Conservation (phyloP, 2,329 filamentous ascomycete genomes). For the Fusarium liriodendri region DNA sequence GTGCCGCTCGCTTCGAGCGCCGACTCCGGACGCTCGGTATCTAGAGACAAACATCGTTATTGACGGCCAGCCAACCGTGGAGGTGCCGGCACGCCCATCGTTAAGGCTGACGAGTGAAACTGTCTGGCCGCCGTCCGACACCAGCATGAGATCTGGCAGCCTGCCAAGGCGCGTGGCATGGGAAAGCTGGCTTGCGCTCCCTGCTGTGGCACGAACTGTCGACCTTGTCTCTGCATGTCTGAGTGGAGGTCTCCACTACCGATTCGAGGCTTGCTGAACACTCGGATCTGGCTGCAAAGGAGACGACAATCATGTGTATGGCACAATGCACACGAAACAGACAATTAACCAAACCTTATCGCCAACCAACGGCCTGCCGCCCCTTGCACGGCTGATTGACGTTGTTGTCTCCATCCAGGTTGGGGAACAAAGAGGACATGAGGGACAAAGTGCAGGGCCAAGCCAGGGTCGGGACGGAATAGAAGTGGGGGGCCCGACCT, state of each 20-base stretch:
- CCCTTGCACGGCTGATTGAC: neutral
- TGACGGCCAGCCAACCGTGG: neutral
- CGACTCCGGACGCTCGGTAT: neutral
- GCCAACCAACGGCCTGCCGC: neutral
- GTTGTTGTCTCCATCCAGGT: neutral
- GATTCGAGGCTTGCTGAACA: conserved; percentile 1
- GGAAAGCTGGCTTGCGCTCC: conserved; percentile 18
- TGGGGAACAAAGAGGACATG: neutral
- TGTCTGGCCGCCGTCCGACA: conserved; percentile 6
- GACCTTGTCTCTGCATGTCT: conserved; percentile 23
- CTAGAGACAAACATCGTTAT: neutral
- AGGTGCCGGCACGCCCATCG: neutral
- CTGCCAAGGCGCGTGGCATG: conserved; percentile 21
- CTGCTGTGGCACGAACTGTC: conserved; percentile 28
- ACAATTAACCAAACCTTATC: neutral
- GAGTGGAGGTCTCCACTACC: conserved; percentile 9
- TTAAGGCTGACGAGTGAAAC: conserved; percentile 33
- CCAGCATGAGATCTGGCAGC: conserved; percentile 30
- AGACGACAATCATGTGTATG: neutral
- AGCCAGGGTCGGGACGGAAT: conserved; percentile 10
- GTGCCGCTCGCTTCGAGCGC: neutral
- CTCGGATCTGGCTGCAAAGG: neutral
- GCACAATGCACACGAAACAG: neutral
- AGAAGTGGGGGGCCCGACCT: conserved; percentile 32
- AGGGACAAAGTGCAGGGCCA: conserved; percentile 15